These are phyloP conservation scores for Silene uniflora DNA, from an alignment of 148 eudicot species.

Conservation along the genomic window DNA sequence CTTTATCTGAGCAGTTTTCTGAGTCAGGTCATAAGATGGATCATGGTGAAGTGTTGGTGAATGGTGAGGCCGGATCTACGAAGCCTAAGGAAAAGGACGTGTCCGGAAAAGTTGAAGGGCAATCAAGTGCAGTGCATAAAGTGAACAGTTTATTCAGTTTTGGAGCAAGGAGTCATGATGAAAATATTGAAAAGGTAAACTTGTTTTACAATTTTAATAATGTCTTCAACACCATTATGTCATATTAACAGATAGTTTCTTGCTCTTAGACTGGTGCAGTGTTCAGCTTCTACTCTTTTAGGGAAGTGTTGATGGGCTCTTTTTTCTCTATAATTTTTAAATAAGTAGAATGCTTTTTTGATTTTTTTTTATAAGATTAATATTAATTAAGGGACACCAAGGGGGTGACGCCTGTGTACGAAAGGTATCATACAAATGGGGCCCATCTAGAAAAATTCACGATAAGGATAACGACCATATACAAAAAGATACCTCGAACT, in stretches of 20 bases:
- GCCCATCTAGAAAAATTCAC: too few relatives aligned
- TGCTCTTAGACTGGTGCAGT: neutral
- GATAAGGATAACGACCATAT: too few relatives aligned
- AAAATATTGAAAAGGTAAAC: conserved; percentile 55
- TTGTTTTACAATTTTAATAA: neutral
- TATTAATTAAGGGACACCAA: too few relatives aligned
- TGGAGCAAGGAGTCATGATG: conserved; percentile 53
- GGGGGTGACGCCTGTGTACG: too few relatives aligned
- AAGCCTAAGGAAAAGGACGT: conserved; percentile 38
- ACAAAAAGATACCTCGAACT: neutral
- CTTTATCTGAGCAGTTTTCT: conserved; percentile 34
- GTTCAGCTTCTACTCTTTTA: neutral
- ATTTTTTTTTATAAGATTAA: too few relatives aligned
- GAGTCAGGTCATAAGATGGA: conserved; percentile 34
- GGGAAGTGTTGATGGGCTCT: neutral
- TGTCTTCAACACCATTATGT: conserved; percentile 6
- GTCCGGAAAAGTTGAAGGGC: conserved; percentile 43
- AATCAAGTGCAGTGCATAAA: conserved; percentile 43
- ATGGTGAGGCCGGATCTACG: conserved; percentile 49
- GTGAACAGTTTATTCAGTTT: conserved; percentile 52
- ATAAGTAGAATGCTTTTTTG: neutral
- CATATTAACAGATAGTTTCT: conserved; percentile 6
- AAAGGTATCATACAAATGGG: too few relatives aligned
- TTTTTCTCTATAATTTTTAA: neutral
- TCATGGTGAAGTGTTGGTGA: conserved; percentile 37